Evolutionary conservation across 2,329 filamentous ascomycete species (phyloP), one percentile per base, ranked within the genome.

Genomic region (Plenodomus biglobosus): DNA sequence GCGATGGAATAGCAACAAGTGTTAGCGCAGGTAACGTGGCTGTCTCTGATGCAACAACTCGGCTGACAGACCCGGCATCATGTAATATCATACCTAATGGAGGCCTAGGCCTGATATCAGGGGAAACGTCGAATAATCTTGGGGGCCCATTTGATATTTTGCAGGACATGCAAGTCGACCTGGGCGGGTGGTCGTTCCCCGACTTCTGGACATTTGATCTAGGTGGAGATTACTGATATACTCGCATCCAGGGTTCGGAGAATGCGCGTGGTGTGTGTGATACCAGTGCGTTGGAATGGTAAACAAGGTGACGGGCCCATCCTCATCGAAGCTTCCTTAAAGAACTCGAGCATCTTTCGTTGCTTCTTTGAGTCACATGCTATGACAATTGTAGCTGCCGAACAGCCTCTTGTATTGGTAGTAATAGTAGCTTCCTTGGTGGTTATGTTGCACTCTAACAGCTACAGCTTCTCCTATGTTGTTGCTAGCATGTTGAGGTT

Each of bases 191-290:
- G 68, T 61, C 52, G 2, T 69, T 67, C 36, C 62, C 67, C 0
- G 68, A 70, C 39, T 70, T 70, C 50, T 70, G 67, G 68, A 57
- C 55, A 2, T 71, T 69, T 43, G 67, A 70, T 38, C 49, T 71
- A 4, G 61, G 58, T 32, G 66, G 61, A 5, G 63, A 65, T 10
- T 64, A 66, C 32, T 70, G 44, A 56, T 34, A n/a, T n/a, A n/a
- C n/a, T n/a, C n/a, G n/a, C n/a, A n/a, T n/a, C n/a, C n/a, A n/a
- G n/a, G n/a, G n/a, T n/a, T n/a, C n/a, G n/a, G n/a, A n/a, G n/a
- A n/a, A n/a, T n/a, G n/a, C n/a, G n/a, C n/a, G n/a, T n/a, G n/a
- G n/a, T n/a, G n/a, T n/a, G n/a, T n/a, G n/a, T n/a, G 10, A 24
- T 24, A 5, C 10, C 22, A 24, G 10, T 5, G 22, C 22, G 22